These are phyloP conservation scores for Pleurotus ostreatus DNA, from an alignment of 768 basidiomycete species.

Conservation along the genomic window DNA sequence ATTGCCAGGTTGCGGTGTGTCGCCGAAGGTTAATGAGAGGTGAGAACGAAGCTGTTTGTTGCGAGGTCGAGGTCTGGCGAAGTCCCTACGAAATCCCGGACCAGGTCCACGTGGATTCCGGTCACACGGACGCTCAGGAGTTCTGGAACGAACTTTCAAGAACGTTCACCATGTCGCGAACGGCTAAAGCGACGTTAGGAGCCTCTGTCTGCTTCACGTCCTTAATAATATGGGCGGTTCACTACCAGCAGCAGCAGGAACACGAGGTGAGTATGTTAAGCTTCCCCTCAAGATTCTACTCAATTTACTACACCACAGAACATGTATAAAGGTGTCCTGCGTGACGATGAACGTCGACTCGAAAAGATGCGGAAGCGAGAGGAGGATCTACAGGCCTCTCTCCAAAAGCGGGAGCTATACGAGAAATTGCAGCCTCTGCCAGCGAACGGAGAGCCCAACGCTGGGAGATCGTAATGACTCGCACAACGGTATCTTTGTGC, in stretches of 20 bases:
- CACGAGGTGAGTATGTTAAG: constrained; percentile 51
- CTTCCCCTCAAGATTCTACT: too few relatives aligned
- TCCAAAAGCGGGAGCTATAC: constrained; percentile 60
- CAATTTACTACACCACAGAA: constrained; percentile 39
- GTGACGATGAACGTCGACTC: constrained; percentile 76
- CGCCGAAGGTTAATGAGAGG: background rate
- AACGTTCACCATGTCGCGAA: constrained; percentile 42
- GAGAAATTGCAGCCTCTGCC: constrained; percentile 46
- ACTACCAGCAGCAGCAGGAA: constrained; percentile 81
- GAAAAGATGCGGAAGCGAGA: constrained; percentile 69
- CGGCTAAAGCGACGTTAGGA: constrained; percentile 72
- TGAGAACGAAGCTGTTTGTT: background rate
- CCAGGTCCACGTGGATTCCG: too few relatives aligned
- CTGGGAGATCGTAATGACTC: too few relatives aligned
- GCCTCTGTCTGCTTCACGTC: constrained; percentile 60
- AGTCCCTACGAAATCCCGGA: too few relatives aligned
- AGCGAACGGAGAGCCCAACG: background rate
- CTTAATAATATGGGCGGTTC: constrained; percentile 84
- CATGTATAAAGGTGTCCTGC: constrained; percentile 89
- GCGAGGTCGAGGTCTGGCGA: too few relatives aligned
- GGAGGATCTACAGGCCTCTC: constrained; percentile 57
- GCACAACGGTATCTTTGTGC: too few relatives aligned
- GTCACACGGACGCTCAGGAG: too few relatives aligned
- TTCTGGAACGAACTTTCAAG: too few relatives aligned
- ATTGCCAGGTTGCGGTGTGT: too few relatives aligned